Conservation (phyloP, 257 asterid species). For the Jasminum sambac region DNA sequence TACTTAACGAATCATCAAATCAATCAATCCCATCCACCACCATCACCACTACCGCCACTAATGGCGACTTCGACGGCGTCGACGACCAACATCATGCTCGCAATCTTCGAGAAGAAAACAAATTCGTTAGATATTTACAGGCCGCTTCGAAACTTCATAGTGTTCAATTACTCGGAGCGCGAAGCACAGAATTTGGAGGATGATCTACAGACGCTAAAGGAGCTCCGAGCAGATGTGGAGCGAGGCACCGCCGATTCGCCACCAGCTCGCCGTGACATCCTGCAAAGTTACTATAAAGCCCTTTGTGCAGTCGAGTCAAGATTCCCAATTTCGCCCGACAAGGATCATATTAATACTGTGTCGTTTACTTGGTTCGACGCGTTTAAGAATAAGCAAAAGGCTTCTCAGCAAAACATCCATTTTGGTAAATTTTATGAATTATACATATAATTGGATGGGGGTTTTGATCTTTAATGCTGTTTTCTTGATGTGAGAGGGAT, state of each 20-base stretch:
- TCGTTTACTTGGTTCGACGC: slow-evolving; percentile 94
- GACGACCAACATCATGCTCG: slow-evolving; percentile 71
- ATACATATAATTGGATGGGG: neutral
- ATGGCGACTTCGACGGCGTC: slow-evolving; percentile 64
- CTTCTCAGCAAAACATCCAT: slow-evolving; percentile 86
- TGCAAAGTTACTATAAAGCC: slow-evolving; percentile 85
- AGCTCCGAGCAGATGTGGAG: slow-evolving; percentile 71
- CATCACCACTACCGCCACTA: slow-evolving; percentile 33
- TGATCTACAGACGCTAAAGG: slow-evolving; percentile 76
- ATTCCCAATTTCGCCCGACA: slow-evolving; percentile 87
- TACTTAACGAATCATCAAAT: neutral
- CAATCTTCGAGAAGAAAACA: slow-evolving; percentile 87
- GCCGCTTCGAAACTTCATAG: slow-evolving; percentile 84
- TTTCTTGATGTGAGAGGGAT: neutral
- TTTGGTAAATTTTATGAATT: slow-evolving; percentile 50
- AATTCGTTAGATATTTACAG: slow-evolving; percentile 75
- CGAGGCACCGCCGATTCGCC: slow-evolving; percentile 60
- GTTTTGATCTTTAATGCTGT: neutral
- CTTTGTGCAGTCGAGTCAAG: slow-evolving; percentile 93
- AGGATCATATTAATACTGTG: slow-evolving; percentile 76
- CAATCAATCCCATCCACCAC: neutral
- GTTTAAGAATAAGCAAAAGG: slow-evolving; percentile 72
- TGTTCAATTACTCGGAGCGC: slow-evolving; percentile 78
- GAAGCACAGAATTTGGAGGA: slow-evolving; percentile 88
- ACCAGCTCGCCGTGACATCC: slow-evolving; percentile 83